A percentile compares a stretch with the other conserved stretches of the same genome.
Evolutionary conservation across 192 early-diverging fungal genomes (phyloP).

Genomic region (Backusella macrospora): DNA sequence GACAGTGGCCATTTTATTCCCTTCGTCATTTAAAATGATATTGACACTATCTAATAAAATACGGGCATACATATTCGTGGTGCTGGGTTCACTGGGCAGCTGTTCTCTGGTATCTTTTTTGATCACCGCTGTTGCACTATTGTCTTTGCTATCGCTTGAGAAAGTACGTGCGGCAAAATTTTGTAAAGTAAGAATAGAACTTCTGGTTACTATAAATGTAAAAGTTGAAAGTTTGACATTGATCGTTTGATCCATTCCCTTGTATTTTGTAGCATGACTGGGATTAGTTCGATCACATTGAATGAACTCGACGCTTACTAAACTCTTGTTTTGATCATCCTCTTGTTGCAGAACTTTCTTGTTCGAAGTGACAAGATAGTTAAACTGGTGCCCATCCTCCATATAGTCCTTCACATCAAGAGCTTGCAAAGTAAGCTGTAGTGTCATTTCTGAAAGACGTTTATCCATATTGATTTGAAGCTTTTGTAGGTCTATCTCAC

Average conservation of each 20-base stretch:
- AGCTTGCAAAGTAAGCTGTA: constrained; percentile 75
- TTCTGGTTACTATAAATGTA: constrained; percentile 70
- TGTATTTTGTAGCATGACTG: constrained; percentile 57
- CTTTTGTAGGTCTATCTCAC: constrained; percentile 70
- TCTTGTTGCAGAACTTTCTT: constrained; percentile 34
- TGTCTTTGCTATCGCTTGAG: background rate
- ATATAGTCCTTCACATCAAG: constrained; percentile 74
- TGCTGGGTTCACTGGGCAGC: constrained; percentile 42
- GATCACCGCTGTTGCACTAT: background rate
- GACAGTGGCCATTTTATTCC: constrained; percentile 59
- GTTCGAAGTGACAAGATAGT: constrained; percentile 60
- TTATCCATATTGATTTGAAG: constrained; percentile 71
- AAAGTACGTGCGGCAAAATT: constrained; percentile 82
- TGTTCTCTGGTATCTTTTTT: constrained; percentile 15
- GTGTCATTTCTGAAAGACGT: constrained; percentile 70
- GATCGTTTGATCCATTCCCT: constrained; percentile 69
- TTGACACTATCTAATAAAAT: constrained; percentile 52
- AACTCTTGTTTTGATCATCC: constrained; percentile 33
- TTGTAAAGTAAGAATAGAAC: constrained; percentile 81
- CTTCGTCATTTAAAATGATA: constrained; percentile 61
- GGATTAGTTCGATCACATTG: constrained; percentile 61
- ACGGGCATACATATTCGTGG: constrained; percentile 64
- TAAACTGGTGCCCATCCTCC: constrained; percentile 48
- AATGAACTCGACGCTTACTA: constrained; percentile 65
- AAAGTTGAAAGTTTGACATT: constrained; percentile 66